Percentiles rank a stretch among this genome's conserved stretches.
These are phyloP conservation scores for Cordyceps farinosa DNA, from an alignment of 2,329 filamentous ascomycete genomes.

Conservation along the genomic window DNA sequence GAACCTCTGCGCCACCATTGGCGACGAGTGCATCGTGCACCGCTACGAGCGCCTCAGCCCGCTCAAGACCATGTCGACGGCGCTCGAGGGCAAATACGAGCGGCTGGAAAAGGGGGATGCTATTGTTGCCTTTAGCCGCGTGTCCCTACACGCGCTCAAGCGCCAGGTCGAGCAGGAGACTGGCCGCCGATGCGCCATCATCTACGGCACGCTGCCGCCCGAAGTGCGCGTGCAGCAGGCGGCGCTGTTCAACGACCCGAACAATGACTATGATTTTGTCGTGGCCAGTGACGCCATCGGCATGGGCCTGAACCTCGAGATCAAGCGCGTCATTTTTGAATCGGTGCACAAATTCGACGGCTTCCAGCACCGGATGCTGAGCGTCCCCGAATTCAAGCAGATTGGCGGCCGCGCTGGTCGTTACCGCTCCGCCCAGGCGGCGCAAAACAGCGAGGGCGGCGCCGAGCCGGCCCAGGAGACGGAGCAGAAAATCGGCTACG, in stretches of 20 bases:
- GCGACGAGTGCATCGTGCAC: conserved; percentile 79
- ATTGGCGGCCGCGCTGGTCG: conserved; percentile 91
- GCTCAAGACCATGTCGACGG: conserved; percentile 60
- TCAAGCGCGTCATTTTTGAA: conserved; percentile 88
- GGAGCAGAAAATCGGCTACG: conserved; percentile 56
- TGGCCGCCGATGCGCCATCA: conserved; percentile 78
- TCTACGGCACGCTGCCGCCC: conserved; percentile 88
- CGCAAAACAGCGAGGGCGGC: conserved; percentile 19
- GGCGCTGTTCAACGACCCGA: conserved; percentile 85
- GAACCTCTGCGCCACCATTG: conserved; percentile 71
- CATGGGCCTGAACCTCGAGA: conserved; percentile 92
- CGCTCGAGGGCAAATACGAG: conserved; percentile 60
- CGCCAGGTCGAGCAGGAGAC: conserved; percentile 71
- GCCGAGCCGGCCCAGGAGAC: conserved; percentile 20
- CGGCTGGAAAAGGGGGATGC: conserved; percentile 85
- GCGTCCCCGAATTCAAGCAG: conserved; percentile 81
- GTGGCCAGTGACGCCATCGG: conserved; percentile 95
- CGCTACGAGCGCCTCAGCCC: conserved; percentile 80
- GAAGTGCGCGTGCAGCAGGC: conserved; percentile 92
- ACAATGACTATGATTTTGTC: conserved; percentile 93
- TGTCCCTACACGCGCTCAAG: conserved; percentile 78
- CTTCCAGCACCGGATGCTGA: conserved; percentile 51
- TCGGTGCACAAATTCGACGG: conserved; percentile 70
- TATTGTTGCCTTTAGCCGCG: conserved; percentile 79
- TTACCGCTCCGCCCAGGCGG: conserved; percentile 67